phyloP scores from a whole-genome alignment of 768 basidiomycete genomes.

The Hericium coralloides region DNA sequence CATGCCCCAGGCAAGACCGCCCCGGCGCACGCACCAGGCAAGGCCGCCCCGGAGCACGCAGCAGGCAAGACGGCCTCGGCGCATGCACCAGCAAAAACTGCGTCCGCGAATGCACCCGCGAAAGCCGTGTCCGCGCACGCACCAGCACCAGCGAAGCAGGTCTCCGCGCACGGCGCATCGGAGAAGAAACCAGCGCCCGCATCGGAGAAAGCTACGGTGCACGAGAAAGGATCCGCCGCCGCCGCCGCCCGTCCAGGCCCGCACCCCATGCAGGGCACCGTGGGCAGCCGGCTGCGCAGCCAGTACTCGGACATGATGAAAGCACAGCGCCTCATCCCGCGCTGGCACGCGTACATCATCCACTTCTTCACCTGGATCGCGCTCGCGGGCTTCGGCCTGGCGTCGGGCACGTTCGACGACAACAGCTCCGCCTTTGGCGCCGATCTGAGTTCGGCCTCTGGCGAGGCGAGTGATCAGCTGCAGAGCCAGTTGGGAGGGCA shows the following conservation, averaged over 20 bases:
- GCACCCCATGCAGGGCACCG: neutral
- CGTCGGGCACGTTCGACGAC: slow-evolving; percentile 6
- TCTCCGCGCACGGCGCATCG: neutral
- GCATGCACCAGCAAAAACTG: no score
- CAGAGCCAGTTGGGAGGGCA: neutral
- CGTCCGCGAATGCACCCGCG: neutral
- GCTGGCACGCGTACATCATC: slow-evolving; percentile 1
- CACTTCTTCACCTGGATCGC: slow-evolving; percentile 9
- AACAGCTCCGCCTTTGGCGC: neutral
- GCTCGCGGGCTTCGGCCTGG: slow-evolving; percentile 10
- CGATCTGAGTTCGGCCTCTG: neutral
- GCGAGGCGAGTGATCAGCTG: neutral
- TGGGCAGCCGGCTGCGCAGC: neutral
- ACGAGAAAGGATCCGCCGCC: neutral
- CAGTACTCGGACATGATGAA: slow-evolving; percentile 5
- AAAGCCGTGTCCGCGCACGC: neutral
- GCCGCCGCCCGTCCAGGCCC: neutral
- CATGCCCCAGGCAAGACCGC: neutral
- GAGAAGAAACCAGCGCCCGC: neutral
- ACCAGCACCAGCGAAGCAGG: neutral
- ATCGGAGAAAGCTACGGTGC: neutral
- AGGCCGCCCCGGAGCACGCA: no score
- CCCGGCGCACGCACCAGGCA: neutral
- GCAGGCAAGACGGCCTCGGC: no score
- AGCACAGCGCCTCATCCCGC: slow-evolving; percentile 5